Evolutionary conservation across 108 stramenopile species (phyloP).

Genomic region (Skeletonema grethae): DNA sequence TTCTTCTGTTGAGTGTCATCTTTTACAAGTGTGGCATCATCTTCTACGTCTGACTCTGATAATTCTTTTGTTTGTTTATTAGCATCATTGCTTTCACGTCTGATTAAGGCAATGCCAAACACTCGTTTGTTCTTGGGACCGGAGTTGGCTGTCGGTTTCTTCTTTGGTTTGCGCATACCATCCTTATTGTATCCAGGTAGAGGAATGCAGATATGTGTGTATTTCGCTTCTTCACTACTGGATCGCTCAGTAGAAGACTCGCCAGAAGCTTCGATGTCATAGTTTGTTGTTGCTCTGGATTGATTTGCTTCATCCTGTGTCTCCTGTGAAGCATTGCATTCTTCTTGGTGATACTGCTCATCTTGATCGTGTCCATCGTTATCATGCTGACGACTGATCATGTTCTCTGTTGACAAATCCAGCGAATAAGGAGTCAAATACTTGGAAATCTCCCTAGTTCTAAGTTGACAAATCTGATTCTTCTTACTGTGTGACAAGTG

Average conservation of each 20-base stretch:
- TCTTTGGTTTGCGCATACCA: neutral
- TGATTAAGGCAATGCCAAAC: neutral
- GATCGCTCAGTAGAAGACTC: neutral
- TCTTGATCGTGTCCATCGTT: neutral
- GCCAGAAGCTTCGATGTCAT: neutral
- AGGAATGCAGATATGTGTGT: conserved; percentile 19
- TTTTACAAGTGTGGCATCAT: neutral
- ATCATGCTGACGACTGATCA: neutral
- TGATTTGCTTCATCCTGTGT: too few relatives aligned
- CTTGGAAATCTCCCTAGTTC: neutral
- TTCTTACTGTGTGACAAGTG: neutral
- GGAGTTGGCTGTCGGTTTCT: neutral
- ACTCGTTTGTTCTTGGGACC: neutral
- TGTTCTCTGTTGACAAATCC: neutral
- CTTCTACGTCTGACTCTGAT: neutral
- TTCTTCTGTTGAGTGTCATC: neutral
- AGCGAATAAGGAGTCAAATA: neutral
- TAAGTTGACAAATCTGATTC: neutral
- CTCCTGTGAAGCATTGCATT: too few relatives aligned
- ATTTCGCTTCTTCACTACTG: neutral
- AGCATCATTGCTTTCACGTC: neutral
- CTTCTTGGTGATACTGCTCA: neutral
- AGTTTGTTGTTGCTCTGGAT: neutral
- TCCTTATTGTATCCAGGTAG: conserved; percentile 23
- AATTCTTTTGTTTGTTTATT: neutral